A percentile compares a stretch with the other conserved stretches of the same genome.
Conservation (phyloP, 2,329 filamentous ascomycete species). For the Verticillium nonalfalfae region DNA sequence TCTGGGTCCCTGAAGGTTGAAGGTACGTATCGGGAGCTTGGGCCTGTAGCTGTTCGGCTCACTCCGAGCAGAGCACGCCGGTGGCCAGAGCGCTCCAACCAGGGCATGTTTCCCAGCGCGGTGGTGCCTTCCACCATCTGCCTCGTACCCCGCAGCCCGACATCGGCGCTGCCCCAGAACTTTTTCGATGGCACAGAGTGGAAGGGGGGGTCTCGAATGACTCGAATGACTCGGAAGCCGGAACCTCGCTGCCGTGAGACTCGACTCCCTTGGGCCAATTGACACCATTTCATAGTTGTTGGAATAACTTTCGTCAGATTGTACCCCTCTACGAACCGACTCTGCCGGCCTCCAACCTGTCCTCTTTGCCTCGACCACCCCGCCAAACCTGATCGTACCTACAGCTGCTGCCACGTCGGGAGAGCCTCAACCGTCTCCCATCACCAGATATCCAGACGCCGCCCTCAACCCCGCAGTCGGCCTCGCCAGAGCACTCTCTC, state of each 20-base stretch:
- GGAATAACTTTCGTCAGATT: neutral
- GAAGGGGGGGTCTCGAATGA: neutral
- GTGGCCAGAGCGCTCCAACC: neutral
- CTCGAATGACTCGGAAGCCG: neutral
- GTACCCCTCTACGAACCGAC: neutral
- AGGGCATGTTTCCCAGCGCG: neutral
- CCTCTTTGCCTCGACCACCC: neutral
- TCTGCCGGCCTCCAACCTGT: neutral
- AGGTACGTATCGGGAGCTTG: neutral
- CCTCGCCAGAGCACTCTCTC: neutral
- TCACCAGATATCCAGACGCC: neutral
- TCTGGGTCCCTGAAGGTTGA: too few species aligned
- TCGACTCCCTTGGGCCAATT: neutral
- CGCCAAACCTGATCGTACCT: neutral
- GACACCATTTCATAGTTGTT: neutral
- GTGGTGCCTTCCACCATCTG: neutral
- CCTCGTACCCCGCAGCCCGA: neutral
- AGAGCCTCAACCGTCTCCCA: neutral
- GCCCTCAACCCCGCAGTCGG: neutral
- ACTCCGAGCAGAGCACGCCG: neutral
- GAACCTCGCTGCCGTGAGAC: neutral
- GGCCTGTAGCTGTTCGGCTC: neutral
- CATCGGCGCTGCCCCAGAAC: neutral
- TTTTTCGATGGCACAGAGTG: neutral
- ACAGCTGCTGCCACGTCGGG: neutral